Percentiles rank a stretch among this genome's conserved stretches.
These are phyloP conservation scores for Nemania bipapillata DNA, from an alignment of 2,329 filamentous ascomycete species.

Conservation along the genomic window DNA sequence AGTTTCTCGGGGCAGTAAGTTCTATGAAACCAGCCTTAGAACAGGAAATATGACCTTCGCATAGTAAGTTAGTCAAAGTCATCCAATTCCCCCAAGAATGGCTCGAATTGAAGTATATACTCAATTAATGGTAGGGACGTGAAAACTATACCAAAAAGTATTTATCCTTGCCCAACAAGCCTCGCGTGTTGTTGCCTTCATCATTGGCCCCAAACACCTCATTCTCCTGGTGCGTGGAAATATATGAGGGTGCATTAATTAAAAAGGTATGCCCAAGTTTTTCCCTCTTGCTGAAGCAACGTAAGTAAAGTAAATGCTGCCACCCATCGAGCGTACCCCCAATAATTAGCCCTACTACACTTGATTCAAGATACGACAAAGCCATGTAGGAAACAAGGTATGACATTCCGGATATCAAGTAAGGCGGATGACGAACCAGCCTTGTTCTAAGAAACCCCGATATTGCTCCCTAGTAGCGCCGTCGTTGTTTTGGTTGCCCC, in stretches of 20 bases:
- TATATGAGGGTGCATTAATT: not conserved
- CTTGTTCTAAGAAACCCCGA: not conserved
- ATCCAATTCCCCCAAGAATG: not conserved
- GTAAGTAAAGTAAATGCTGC: not conserved
- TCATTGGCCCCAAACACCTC: not conserved
- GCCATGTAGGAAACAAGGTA: not conserved
- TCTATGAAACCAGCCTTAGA: too few relatives aligned
- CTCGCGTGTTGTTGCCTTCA: not conserved
- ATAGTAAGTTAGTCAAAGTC: slow-evolving; percentile 15
- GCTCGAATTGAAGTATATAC: not conserved
- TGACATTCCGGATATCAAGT: not conserved
- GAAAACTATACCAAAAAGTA: not conserved
- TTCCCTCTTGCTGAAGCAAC: not conserved
- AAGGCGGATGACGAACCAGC: not conserved
- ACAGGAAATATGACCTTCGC: too few relatives aligned
- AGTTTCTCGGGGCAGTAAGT: too few relatives aligned
- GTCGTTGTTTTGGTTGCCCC: not conserved
- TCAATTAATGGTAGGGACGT: not conserved
- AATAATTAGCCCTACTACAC: not conserved
- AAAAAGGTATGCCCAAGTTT: not conserved
- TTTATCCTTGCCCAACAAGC: not conserved
- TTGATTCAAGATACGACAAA: not conserved
- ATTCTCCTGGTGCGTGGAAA: not conserved
- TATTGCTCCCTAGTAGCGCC: not conserved
- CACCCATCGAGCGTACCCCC: not conserved